Evolutionary conservation across 108 stramenopile species (phyloP).

Genomic region (Epipyxis sp.): DNA sequence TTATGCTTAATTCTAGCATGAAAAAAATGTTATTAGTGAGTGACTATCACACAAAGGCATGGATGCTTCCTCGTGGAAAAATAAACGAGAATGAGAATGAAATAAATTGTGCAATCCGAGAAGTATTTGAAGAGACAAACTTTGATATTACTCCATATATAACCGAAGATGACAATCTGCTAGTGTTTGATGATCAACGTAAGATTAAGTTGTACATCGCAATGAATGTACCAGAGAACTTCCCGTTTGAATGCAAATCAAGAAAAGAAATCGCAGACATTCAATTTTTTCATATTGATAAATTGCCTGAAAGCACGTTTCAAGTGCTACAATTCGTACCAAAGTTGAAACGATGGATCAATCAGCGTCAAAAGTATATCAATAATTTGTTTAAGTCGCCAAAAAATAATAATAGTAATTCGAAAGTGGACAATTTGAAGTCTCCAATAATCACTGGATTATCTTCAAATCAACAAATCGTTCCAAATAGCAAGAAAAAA

Average conservation of each 20-base stretch:
- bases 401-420: too few relatives aligned
- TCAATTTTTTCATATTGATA: slow-evolving; percentile 12
- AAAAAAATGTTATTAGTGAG: slow-evolving; percentile 38
- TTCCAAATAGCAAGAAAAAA: background rate
- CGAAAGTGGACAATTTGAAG: too few relatives aligned
- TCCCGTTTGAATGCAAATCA: slow-evolving; percentile 9
- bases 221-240: slow-evolving; percentile 20
- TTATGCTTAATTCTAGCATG: slow-evolving; percentile 37
- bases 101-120: slow-evolving; percentile 45
- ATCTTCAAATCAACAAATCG: background rate
- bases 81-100: slow-evolving; percentile 45
- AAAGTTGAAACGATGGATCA: slow-evolving; percentile 35
- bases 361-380: too few relatives aligned
- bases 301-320: slow-evolving; percentile 1
- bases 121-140: slow-evolving; percentile 49
- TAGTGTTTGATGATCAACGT: slow-evolving; percentile 12
- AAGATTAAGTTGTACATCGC: slow-evolving; percentile 34
- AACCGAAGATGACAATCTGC: background rate
- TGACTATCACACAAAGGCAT: slow-evolving; percentile 29
- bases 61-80: slow-evolving; percentile 49
- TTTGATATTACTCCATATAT: slow-evolving; percentile 18
- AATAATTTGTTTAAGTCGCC: too few relatives aligned
- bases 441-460: too few relatives aligned
- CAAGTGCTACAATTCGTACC: slow-evolving; percentile 7
- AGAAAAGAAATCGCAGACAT: slow-evolving; percentile 46